Percentiles rank a stretch among this genome's conserved stretches.
Conservation (phyloP, 2,329 filamentous ascomycete genomes). For the Ophiognomonia clavigignenti-juglandacearum region DNA sequence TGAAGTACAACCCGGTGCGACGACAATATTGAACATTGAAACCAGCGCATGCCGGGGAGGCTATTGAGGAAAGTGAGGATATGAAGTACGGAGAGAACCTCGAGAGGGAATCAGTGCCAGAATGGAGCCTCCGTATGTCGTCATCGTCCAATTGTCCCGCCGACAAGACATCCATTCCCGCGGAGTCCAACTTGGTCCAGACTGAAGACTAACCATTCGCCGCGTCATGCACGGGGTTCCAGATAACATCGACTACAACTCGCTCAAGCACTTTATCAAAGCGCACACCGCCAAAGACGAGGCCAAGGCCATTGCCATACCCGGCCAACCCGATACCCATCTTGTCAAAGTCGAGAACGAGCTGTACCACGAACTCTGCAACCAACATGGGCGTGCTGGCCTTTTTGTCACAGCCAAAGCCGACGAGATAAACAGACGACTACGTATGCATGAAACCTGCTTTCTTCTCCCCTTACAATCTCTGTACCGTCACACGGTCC, state of each 20-base stretch:
- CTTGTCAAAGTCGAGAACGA: slow-evolving; percentile 63
- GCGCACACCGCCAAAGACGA: slow-evolving; percentile 68
- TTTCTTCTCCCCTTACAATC: background rate
- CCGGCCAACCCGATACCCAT: slow-evolving; percentile 58
- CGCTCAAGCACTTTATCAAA: slow-evolving; percentile 81
- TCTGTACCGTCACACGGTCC: slow-evolving; percentile 2
- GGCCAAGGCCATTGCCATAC: slow-evolving; percentile 67
- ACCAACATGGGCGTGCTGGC: slow-evolving; percentile 71
- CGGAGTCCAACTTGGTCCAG: too few species aligned
- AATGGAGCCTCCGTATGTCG: slow-evolving; percentile 70
- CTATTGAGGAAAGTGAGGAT: background rate
- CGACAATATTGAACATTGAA: too few species aligned
- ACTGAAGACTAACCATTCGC: background rate
- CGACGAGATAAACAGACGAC: slow-evolving; percentile 67
- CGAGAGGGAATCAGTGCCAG: slow-evolving; percentile 70
- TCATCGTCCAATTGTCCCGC: background rate
- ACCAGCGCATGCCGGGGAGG: background rate
- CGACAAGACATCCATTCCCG: too few species aligned
- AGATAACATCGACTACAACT: slow-evolving; percentile 90
- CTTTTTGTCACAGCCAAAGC: slow-evolving; percentile 77
- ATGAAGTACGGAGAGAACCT: slow-evolving; percentile 79
- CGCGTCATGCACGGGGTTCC: too few species aligned
- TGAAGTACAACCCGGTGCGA: too few species aligned
- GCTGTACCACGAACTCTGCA: slow-evolving; percentile 66
- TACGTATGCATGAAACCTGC: slow-evolving; percentile 52